These are phyloP conservation scores for Astrothelium macrocarpum DNA, from an alignment of 495 filamentous ascomycete genomes.

Conservation along the genomic window DNA sequence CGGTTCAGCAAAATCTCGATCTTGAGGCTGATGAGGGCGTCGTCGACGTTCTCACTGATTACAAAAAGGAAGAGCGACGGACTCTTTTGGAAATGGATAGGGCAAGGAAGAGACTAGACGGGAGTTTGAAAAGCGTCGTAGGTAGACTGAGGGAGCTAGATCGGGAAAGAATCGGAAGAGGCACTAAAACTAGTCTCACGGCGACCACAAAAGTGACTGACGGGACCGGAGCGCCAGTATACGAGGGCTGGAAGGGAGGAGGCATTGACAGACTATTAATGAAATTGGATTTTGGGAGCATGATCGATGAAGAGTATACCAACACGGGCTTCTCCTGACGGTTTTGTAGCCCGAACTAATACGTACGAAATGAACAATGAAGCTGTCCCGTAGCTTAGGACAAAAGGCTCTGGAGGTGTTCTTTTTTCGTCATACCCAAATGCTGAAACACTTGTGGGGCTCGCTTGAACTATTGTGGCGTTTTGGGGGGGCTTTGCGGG, in stretches of 20 bases:
- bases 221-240: slow-evolving; percentile 23
- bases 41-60: slow-evolving; percentile 61
- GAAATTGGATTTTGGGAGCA: slow-evolving; percentile 65
- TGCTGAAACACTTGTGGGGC: no score
- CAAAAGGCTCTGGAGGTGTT: no score
- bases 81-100: slow-evolving; percentile 48
- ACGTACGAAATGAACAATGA: no score
- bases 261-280: slow-evolving; percentile 74
- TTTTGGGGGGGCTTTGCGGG: no score
- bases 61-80: slow-evolving; percentile 56
- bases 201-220: neutral
- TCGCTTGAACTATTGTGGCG: no score
- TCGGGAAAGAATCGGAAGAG: slow-evolving; percentile 31
- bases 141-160: slow-evolving; percentile 50
- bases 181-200: slow-evolving; percentile 4
- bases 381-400: no score
- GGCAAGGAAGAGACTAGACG: slow-evolving; percentile 43
- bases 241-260: slow-evolving; percentile 46
- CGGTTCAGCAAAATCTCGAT: slow-evolving; percentile 61
- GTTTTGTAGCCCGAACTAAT: no score
- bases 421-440: no score
- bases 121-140: slow-evolving; percentile 55
- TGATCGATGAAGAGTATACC: slow-evolving; percentile 19
- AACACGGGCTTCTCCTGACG: neutral
- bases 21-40: slow-evolving; percentile 71